Evolutionary conservation across 768 basidiomycete genomes (phyloP).

Genomic region (Tubosaeta sp.): DNA sequence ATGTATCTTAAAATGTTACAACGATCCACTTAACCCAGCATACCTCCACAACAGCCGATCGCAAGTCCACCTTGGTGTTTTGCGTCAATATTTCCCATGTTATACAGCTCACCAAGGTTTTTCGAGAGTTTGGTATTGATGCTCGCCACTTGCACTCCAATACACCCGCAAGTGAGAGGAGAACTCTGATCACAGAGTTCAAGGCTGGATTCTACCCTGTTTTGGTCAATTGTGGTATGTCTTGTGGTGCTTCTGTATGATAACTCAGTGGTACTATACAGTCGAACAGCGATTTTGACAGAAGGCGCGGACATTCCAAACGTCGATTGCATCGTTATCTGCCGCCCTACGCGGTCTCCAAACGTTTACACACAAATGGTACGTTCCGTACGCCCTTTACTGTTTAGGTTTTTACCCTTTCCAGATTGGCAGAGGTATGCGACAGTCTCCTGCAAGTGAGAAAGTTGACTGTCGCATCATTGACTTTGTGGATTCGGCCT

Average conservation of each 20-base stretch:
- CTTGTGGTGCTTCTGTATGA: constrained; percentile 7
- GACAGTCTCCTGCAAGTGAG: constrained; percentile 73
- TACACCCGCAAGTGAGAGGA: constrained; percentile 63
- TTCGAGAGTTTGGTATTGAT: constrained; percentile 74
- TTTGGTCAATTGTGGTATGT: constrained; percentile 80
- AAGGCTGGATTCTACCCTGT: constrained; percentile 74
- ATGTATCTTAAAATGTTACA: constrained; percentile 19
- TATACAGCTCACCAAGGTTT: constrained; percentile 62
- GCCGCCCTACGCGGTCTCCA: constrained; percentile 81
- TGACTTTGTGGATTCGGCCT: constrained; percentile 81
- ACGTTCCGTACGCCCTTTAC: constrained; percentile 5
- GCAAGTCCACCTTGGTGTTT: constrained; percentile 91
- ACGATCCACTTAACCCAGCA: constrained; percentile 2
- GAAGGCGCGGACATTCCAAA: constrained; percentile 95
- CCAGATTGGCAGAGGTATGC: constrained; percentile 92
- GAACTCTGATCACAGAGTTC: constrained; percentile 61
- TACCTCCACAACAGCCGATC: constrained; percentile 36
- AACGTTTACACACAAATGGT: constrained; percentile 96
- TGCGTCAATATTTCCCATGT: constrained; percentile 86
- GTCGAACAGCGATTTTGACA: constrained; percentile 65
- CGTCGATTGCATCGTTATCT: constrained; percentile 87
- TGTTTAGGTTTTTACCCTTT: background rate
- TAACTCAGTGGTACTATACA: background rate
- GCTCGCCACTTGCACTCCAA: constrained; percentile 75
- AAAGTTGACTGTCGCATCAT: constrained; percentile 86